Evolutionary conservation across 768 basidiomycete species (phyloP).

Genomic region (Calocybe indica): DNA sequence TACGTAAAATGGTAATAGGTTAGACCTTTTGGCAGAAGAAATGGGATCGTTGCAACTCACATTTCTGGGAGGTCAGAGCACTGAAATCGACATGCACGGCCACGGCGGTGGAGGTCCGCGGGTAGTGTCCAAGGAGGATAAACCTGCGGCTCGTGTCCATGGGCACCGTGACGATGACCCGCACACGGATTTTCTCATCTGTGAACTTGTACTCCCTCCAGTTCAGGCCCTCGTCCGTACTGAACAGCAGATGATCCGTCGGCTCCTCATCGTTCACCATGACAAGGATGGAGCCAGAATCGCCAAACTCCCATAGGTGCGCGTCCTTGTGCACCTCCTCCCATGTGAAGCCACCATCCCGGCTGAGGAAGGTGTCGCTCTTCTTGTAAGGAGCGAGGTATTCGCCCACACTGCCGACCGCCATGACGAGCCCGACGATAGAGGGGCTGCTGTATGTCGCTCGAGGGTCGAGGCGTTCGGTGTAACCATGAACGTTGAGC

Average conservation of each 20-base stretch:
- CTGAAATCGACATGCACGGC: constrained; percentile 89
- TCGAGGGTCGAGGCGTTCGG: constrained; percentile 83
- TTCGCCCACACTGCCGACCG: constrained; percentile 94
- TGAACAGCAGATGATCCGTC: constrained; percentile 84
- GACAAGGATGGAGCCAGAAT: constrained; percentile 89
- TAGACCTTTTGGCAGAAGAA: constrained; percentile 2
- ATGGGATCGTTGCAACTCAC: constrained; percentile 37
- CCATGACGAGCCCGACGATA: constrained; percentile 90
- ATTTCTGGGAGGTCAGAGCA: constrained; percentile 65
- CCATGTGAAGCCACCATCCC: constrained; percentile 97
- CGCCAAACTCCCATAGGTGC: constrained; percentile 96
- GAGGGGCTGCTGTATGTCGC: constrained; percentile 94
- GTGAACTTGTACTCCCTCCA: constrained; percentile 90
- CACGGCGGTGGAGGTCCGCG: constrained; percentile 43
- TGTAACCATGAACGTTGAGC: constrained; percentile 93
- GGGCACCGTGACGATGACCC: constrained; percentile 80
- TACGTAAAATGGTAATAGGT: neutral
- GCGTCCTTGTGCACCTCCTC: constrained; percentile 98
- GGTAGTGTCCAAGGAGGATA: constrained; percentile 69
- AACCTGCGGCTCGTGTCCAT: constrained; percentile 89
- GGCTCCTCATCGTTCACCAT: constrained; percentile 95
- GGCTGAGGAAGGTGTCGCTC: constrained; percentile 92
- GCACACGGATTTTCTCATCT: constrained; percentile 66
- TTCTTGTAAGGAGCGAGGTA: constrained; percentile 74
- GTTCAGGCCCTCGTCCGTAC: constrained; percentile 78